Base-by-base conservation (phyloP, 2,329 filamentous ascomycete species). In the Malbranchea cinnamomea region DNA sequence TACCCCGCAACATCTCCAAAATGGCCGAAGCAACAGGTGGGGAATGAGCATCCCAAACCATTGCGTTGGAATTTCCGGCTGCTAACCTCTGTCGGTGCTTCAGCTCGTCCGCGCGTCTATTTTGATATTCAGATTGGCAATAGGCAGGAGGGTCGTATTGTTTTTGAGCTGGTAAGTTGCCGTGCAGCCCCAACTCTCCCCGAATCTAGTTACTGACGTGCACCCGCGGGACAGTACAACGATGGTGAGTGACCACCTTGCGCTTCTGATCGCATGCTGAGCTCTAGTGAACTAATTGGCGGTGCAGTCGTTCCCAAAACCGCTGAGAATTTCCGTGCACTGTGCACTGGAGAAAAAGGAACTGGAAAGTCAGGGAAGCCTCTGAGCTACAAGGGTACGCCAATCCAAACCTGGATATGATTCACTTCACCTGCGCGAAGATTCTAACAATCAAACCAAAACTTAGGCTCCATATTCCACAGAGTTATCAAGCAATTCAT, bases 401-500 rank as follows among this genome's bases (percentile, higher is more conserved):
- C 21, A 20, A 18, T 17, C 4, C 22, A 21, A 3, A 15, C 10
- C 24, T n/a, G 20, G 2, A 28, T 33, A 20, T 31, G 23, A 17
- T 30, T 23, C 18, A 18, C 27, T 15, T 25, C 13, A 18, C 23
- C 23, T 24, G 20, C 19, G 18, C 12, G 12, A 21, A n/a, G 8
- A 13, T 11, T 23, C 24, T 37, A 26, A 37, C 26, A 26, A 22
- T 12, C 9, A 27, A n/a, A 18, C 30, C 17, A n/a, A 20, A 11
- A 10, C 14, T 18, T 34, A 63, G 79, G 82, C 44, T 91, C 81
- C 37, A 65, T 63, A 45, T 95, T 98, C 67, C 87, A 98, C 65
- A 80, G 87, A 30, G 80, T 98, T 41, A 98, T 98, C 64, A 94
- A 94, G 67, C 72, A 81, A 48, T 98, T 98, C 61, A 95, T 98